Evolutionary conservation across 139 green algal genomes (phyloP).

Genomic region (Micractinium conductrix): DNA sequence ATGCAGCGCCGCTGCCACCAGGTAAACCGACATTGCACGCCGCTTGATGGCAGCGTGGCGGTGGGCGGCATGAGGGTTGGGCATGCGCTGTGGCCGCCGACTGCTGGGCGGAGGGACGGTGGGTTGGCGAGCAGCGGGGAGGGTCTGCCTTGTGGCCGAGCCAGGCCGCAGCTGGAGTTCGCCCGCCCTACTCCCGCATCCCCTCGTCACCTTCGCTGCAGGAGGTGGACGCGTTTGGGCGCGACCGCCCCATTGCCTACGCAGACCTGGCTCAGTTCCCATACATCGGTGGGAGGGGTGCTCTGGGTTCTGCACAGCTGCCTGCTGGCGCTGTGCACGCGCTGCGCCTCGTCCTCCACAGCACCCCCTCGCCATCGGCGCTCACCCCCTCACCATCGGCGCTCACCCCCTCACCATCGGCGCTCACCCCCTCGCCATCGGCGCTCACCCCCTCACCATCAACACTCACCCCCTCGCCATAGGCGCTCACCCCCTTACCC

Average conservation of each 20-base stretch:
- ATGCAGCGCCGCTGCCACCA: slow-evolving; percentile 40
- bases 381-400: not conserved
- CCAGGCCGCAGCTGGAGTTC: too few relatives aligned
- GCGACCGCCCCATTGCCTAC: not conserved
- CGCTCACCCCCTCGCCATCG: too few relatives aligned
- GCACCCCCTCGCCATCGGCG: too few relatives aligned
- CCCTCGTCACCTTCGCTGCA: not conserved
- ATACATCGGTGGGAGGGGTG: slow-evolving; percentile 19
- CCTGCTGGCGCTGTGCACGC: too few relatives aligned
- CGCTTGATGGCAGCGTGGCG: not conserved
- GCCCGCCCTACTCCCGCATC: too few relatives aligned
- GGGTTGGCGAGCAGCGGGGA: too few relatives aligned
- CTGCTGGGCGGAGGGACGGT: not conserved
- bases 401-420: too few relatives aligned
- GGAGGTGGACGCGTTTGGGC: slow-evolving; percentile 55
- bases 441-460: too few relatives aligned
- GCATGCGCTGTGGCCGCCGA: not conserved
- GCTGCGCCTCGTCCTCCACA: not conserved
- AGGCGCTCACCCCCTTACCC: not conserved
- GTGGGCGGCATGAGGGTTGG: not conserved
- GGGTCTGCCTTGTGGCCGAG: too few relatives aligned
- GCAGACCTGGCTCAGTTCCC: slow-evolving; percentile 50
- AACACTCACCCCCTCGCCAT: too few relatives aligned
- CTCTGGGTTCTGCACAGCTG: not conserved
- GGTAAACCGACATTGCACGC: too few relatives aligned